Evolutionary conservation across 2,329 filamentous ascomycete species (phyloP).

Genomic region (Septoria petroselini): DNA sequence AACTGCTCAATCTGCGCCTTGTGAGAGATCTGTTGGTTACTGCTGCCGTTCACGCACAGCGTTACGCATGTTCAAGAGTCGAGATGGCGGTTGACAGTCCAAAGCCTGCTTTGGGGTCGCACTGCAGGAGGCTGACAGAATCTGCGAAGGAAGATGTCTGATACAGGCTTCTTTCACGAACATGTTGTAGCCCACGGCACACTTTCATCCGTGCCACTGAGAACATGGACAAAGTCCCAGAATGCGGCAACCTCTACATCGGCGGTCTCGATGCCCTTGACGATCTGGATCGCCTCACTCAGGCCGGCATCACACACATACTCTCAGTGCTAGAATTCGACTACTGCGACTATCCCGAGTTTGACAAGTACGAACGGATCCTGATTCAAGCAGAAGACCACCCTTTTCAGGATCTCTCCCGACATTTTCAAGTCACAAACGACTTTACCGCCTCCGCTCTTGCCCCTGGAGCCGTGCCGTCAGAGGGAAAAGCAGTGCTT

Average conservation of each 20-base stretch:
- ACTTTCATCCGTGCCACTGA: no score
- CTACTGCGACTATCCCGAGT: background rate
- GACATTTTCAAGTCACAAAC: constrained; percentile 64
- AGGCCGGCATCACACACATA: background rate
- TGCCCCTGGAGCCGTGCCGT: constrained; percentile 30
- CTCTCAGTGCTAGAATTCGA: background rate
- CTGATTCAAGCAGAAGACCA: background rate
- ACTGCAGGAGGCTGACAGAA: no score
- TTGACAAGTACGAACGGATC: background rate
- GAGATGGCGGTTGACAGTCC: no score
- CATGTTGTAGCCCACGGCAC: no score
- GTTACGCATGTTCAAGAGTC: no score
- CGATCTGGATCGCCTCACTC: background rate
- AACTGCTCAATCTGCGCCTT: no score
- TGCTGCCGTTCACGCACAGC: no score
- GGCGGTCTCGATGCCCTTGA: background rate
- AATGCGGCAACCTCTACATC: background rate
- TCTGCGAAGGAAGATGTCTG: no score
- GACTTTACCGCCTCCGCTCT: constrained; percentile 78
- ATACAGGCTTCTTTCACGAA: no score
- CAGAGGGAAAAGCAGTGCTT: constrained; percentile 56
- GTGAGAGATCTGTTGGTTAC: no score
- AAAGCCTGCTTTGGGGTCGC: no score
- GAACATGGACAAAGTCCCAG: background rate
- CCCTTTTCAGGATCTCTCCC: background rate